Evolutionary conservation across 140 eudicot genomes (phyloP), one percentile per base, ranked within the genome.

Genomic region (Cichorium intybus): DNA sequence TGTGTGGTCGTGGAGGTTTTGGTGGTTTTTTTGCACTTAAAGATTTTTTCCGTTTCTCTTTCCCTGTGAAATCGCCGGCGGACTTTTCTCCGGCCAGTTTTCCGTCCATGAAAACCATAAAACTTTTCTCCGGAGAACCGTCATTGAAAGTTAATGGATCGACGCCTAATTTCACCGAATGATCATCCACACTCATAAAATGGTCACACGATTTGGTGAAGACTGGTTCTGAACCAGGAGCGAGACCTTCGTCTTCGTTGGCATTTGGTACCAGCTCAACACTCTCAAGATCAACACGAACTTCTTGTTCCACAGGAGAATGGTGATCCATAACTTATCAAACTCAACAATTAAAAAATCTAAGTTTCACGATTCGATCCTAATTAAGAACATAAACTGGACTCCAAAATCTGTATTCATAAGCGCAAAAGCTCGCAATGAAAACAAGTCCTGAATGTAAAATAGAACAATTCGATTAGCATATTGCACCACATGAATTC

Each of bases 11-110:
- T 1, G 95, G 96, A 34, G 87, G 89, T 41, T 70, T 80, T 1
- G 94, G 88, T 28, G 85, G 87, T 78, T 85, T 85, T 62, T 84
- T 88, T 14, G 88, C 90, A 70, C 88, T 78, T 48, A 63, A 16
- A 4, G 39, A 24, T n/a, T 73, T 65, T 74, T 75, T 80, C n/a
- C 81, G 84, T 68, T 78, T 88, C 59, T 48, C 71, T 31, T 62
- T 53, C 24, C 70, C 62, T 26, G 63, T 54, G 7, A 49, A 15
- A 61, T 47, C 26, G 41, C 33, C 49, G 49, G 49, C 49, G 49
- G 49, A 6, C 18, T 43, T 43, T 7, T 2, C 49, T 43, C 49
- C 49, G 49, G 49, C 49, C 17, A 43, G 49, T 43, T 15, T 43
- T 62, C 39, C 64, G 71, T 27, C 65, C 51, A 60, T 46, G 23